phyloP scores from a whole-genome alignment of 345 rosid species.

The Salix viminalis region DNA sequence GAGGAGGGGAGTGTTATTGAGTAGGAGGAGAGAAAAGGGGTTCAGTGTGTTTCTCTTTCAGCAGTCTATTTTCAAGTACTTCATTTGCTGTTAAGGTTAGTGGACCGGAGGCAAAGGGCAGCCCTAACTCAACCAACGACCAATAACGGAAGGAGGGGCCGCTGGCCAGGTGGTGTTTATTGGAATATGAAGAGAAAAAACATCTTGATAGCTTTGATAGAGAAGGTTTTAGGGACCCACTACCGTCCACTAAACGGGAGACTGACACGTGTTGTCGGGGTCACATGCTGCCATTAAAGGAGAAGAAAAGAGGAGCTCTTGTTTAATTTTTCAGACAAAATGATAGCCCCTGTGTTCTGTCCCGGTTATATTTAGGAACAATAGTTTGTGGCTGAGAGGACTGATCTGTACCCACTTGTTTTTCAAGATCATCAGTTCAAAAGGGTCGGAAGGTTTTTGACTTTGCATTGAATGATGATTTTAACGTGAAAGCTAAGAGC shows the following conservation, averaged over 20 bases:
- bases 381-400: neutral
- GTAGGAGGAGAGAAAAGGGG: neutral
- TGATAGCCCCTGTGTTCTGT: neutral
- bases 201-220: no score
- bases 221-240: neutral
- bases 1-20: neutral
- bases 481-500: neutral
- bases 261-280: slow-evolving; percentile 9
- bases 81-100: slow-evolving; percentile 13
- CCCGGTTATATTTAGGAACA: neutral
- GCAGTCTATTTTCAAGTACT: neutral
- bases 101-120: slow-evolving; percentile 16
- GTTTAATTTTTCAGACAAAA: slow-evolving; percentile 1
- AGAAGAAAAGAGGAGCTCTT: neutral
- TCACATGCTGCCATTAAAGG: neutral
- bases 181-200: neutral
- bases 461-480: neutral
- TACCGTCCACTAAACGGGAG: slow-evolving; percentile 9
- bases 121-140: slow-evolving; percentile 23
- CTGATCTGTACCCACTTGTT: neutral
- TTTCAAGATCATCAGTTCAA: neutral
- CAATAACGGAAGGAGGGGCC: slow-evolving; percentile 18
- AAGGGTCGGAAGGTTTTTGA: neutral
- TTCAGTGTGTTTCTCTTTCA: neutral
- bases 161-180: neutral